Evolutionary conservation across 768 basidiomycete species (phyloP).

Genomic region (Coprinellus micaceus): DNA sequence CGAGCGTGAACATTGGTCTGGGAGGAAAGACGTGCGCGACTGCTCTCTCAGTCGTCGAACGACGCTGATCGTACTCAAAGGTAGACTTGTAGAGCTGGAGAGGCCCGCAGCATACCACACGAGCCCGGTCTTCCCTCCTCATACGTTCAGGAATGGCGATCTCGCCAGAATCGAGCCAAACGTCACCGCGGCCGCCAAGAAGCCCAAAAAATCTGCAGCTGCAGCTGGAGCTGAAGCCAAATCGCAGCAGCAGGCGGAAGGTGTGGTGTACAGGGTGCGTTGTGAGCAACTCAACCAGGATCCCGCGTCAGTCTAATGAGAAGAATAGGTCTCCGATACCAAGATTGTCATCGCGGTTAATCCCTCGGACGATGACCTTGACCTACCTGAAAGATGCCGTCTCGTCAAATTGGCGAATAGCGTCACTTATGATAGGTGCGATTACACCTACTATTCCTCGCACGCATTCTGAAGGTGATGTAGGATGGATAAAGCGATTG

Average conservation of each 20-base stretch:
- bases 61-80: constrained; percentile 28
- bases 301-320: too few relatives aligned
- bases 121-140: constrained; percentile 72
- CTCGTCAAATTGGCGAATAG: constrained; percentile 89
- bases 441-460: neutral
- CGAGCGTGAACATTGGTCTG: constrained; percentile 74
- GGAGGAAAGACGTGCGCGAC: constrained; percentile 82
- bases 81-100: constrained; percentile 82
- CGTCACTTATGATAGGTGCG: constrained; percentile 82
- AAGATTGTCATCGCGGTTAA: constrained; percentile 80
- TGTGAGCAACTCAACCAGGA: neutral
- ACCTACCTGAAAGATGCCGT: constrained; percentile 81
- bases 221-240: constrained; percentile 32
- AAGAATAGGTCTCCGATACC: constrained; percentile 80
- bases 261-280: constrained; percentile 81
- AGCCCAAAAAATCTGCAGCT: constrained; percentile 36
- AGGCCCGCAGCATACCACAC: constrained; percentile 77
- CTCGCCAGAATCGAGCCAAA: constrained; percentile 82
- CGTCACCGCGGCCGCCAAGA: constrained; percentile 41
- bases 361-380: constrained; percentile 63
- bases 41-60: neutral
- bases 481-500: constrained; percentile 82
- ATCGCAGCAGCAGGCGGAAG: constrained; percentile 49
- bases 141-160: constrained; percentile 87
- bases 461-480: constrained; percentile 21